A percentile compares a stretch with the other conserved stretches of the same genome.
Evolutionary conservation across 2,329 filamentous ascomycete genomes (phyloP).

Genomic region (Aureobasidium sp.): DNA sequence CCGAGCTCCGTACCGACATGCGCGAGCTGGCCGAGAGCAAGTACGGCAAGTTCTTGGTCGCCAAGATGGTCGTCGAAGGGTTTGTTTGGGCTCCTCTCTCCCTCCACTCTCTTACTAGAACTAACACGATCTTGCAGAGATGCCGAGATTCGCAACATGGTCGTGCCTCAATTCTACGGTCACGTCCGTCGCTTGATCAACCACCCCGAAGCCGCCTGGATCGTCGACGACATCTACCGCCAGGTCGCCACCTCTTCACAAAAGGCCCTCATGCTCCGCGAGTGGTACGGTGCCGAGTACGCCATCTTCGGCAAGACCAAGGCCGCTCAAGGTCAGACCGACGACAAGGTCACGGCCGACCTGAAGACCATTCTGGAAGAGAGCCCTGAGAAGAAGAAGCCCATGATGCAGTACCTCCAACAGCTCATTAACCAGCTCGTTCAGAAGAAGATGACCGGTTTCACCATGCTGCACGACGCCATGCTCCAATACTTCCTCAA

Average conservation of each 20-base stretch:
- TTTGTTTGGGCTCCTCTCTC: slow-evolving; percentile 18
- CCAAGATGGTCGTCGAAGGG: slow-evolving; percentile 85
- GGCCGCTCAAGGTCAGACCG: slow-evolving; percentile 33
- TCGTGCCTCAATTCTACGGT: slow-evolving; percentile 92
- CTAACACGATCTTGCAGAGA: slow-evolving; percentile 43
- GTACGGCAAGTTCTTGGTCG: slow-evolving; percentile 96
- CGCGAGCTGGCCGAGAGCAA: slow-evolving; percentile 80
- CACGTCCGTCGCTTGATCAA: slow-evolving; percentile 89
- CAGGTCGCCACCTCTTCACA: slow-evolving; percentile 78
- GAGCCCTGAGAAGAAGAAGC: slow-evolving; percentile 73
- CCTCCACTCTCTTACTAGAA: background rate
- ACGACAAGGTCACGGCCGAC: slow-evolving; percentile 45
- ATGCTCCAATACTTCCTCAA: slow-evolving; percentile 95
- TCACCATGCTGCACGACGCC: slow-evolving; percentile 95
- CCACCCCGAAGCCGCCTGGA: slow-evolving; percentile 94
- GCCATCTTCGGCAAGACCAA: slow-evolving; percentile 60
- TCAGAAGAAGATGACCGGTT: slow-evolving; percentile 93
- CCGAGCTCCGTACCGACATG: slow-evolving; percentile 78
- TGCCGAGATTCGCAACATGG: slow-evolving; percentile 72
- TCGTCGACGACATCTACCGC: slow-evolving; percentile 92
- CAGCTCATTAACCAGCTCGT: slow-evolving; percentile 86
- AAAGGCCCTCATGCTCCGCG: slow-evolving; percentile 73
- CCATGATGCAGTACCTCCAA: slow-evolving; percentile 77
- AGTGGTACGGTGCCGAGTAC: slow-evolving; percentile 97
- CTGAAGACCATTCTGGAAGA: slow-evolving; percentile 65